Evolutionary conservation across 2,329 filamentous ascomycete genomes (phyloP).

Genomic region (Gliomastix tumulicola): DNA sequence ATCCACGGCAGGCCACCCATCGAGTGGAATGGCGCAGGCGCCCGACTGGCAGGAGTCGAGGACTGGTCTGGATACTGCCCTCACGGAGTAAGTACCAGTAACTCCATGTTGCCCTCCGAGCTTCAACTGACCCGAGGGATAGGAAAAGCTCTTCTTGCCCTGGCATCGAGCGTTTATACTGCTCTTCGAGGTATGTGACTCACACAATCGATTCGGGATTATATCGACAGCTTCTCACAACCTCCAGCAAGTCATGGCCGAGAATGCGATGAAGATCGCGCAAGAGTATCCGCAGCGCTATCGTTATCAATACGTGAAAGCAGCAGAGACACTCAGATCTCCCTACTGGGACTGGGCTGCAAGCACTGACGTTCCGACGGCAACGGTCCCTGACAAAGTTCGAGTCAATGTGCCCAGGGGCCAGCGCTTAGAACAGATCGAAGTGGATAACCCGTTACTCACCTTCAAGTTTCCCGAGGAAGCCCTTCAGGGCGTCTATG

Average conservation of each 20-base stretch:
- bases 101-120: neutral
- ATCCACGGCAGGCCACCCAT: slow-evolving; percentile 34
- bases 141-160: slow-evolving; percentile 42
- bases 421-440: slow-evolving; percentile 15
- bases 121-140: slow-evolving; percentile 1
- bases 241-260: slow-evolving; percentile 47
- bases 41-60: too few relatives aligned
- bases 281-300: slow-evolving; percentile 27
- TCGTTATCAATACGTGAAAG: slow-evolving; percentile 28
- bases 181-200: slow-evolving; percentile 44
- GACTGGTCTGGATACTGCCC: slow-evolving; percentile 36
- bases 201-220: too few relatives aligned
- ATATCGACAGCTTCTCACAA: too few relatives aligned
- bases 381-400: slow-evolving; percentile 24
- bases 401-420: slow-evolving; percentile 33
- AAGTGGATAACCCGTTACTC: slow-evolving; percentile 44
- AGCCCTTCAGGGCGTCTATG: slow-evolving; percentile 28
- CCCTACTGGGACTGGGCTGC: slow-evolving; percentile 51
- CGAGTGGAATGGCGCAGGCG: slow-evolving; percentile 34
- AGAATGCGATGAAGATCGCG: slow-evolving; percentile 38
- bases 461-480: slow-evolving; percentile 40
- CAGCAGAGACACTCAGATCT: slow-evolving; percentile 37
- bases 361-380: slow-evolving; percentile 31
- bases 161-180: slow-evolving; percentile 52
- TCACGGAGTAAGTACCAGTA: slow-evolving; percentile 30